Percentiles rank a stretch among this genome's conserved stretches.
Conservation (phyloP, 768 basidiomycete species). For the Pilatotrama ljubarskyi region DNA sequence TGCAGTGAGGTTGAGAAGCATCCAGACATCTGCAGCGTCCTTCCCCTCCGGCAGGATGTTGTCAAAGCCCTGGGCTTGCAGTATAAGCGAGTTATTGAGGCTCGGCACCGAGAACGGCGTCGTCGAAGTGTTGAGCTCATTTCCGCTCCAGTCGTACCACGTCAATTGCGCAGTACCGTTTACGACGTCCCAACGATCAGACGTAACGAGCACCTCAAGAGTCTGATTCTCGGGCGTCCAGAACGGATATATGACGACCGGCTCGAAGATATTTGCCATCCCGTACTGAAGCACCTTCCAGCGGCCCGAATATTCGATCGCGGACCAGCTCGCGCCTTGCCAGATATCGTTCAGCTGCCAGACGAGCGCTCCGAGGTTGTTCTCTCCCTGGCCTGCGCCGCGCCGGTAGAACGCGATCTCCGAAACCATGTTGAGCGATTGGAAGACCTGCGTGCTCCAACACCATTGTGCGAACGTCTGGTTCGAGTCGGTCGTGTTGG, state of each 20-base stretch:
- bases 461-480: constrained; percentile 66
- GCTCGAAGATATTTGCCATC: constrained; percentile 44
- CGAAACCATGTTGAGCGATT: constrained; percentile 58
- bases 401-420: constrained; percentile 60
- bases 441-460: constrained; percentile 63
- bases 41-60: constrained; percentile 47
- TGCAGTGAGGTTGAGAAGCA: constrained; percentile 52
- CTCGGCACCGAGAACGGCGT: constrained; percentile 45
- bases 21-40: constrained; percentile 47
- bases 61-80: constrained; percentile 40
- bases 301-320: constrained; percentile 56
- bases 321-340: constrained; percentile 59
- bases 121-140: constrained; percentile 37
- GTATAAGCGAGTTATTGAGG: constrained; percentile 51
- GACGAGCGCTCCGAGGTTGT: constrained; percentile 58
- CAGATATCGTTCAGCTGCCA: constrained; percentile 65
- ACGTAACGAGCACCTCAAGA: constrained; percentile 50
- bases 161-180: constrained; percentile 49
- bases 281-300: constrained; percentile 63
- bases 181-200: constrained; percentile 51
- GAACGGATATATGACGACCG: constrained; percentile 55
- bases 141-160: constrained; percentile 60
- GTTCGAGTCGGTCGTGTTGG: constrained; percentile 47
- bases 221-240: constrained; percentile 52
- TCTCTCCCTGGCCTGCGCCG: constrained; percentile 57